These are phyloP conservation scores for Acorus calamus DNA, from an alignment of 106 monocot genomes.

Conservation along the genomic window DNA sequence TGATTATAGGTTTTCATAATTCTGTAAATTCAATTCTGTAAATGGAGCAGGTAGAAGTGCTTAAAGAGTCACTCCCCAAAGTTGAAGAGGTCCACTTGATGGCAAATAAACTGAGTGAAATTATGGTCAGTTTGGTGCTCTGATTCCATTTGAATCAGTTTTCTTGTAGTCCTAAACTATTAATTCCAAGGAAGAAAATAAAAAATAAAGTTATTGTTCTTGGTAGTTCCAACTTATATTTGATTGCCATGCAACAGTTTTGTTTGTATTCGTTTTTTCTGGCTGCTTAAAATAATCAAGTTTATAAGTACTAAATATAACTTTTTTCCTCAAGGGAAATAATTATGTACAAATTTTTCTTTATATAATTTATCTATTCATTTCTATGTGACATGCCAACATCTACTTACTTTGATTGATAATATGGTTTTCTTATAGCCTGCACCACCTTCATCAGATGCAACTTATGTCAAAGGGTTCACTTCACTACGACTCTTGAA, in stretches of 20 bases:
- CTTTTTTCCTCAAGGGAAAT: too few species aligned
- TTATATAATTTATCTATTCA: too few species aligned
- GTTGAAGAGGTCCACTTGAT: constrained; percentile 83
- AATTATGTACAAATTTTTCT: too few species aligned
- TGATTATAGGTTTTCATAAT: not conserved
- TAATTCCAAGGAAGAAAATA: too few species aligned
- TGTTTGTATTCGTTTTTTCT: too few species aligned
- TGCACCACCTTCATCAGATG: constrained; percentile 4
- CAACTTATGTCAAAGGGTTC: constrained; percentile 44
- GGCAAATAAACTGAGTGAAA: constrained; percentile 53
- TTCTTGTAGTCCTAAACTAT: too few species aligned
- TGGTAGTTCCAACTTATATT: too few species aligned
- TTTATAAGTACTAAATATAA: too few species aligned
- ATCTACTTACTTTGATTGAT: constrained; percentile 3
- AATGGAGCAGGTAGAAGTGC: constrained; percentile 66
- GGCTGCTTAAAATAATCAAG: too few species aligned
- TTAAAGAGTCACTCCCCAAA: constrained; percentile 47
- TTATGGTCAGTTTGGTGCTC: constrained; percentile 32
- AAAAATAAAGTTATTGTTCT: too few species aligned
- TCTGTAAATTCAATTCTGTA: not conserved
- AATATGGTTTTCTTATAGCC: constrained; percentile 24
- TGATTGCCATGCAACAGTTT: too few species aligned
- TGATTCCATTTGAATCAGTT: not conserved
- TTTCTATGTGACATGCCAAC: not conserved
- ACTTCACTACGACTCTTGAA: constrained; percentile 55